Evolutionary conservation across 2,329 filamentous ascomycete genomes (phyloP), one percentile per base, ranked within the genome.

Genomic region (Nothophaeocryptopus gaeumannii): DNA sequence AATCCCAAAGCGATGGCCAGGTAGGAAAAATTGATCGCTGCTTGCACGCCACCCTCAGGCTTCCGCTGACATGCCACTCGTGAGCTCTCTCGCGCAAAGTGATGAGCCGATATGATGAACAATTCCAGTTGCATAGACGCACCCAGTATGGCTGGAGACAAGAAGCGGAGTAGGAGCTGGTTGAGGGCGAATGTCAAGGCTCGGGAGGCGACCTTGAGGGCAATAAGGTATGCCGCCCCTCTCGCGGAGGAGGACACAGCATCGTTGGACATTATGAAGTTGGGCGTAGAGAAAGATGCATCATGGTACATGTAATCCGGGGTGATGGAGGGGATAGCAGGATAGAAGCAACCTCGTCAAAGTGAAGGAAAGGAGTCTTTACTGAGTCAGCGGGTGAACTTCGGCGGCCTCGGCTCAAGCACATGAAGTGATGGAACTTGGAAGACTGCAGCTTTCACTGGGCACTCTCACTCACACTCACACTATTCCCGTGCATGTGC

Each of bases 151-250:
- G 86, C 81, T 0, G 93, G 91, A 1, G 90, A 95, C 38, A 97
- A 75, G 67, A 88, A 92, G 32, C 92, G 88, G 7, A 99, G 79
- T 29, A 99, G 81, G 33, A 95, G 69, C 70, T 99, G 92, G 72
- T 97, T 99, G 66, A 93, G 87, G 59, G 86, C 71, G 71, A 99
- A 99, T 16, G 92, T 97, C 56, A 95, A 75, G 47, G 85, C 84
- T 53, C 92, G 86, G n/a, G 92, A 96, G 38, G 79, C 78, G 56
- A 99, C 78, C 71, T 97, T 93, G 38, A 96, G 83, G 44, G 88
- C 74, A 66, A 99, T 95, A 59, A 99, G 81, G 64, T 93, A 84
- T 11, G 88, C 87, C 45, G 89, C 89, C 48, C 89, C 89, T 52
- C 83, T 81, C 45, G 89, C 79, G 4, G 78, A 79, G 45, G 73